A percentile compares a stretch with the other conserved stretches of the same genome.
phyloP scores from a whole-genome alignment of 202 grass and related monocot species.

The Cymbopogon flexuosus region DNA sequence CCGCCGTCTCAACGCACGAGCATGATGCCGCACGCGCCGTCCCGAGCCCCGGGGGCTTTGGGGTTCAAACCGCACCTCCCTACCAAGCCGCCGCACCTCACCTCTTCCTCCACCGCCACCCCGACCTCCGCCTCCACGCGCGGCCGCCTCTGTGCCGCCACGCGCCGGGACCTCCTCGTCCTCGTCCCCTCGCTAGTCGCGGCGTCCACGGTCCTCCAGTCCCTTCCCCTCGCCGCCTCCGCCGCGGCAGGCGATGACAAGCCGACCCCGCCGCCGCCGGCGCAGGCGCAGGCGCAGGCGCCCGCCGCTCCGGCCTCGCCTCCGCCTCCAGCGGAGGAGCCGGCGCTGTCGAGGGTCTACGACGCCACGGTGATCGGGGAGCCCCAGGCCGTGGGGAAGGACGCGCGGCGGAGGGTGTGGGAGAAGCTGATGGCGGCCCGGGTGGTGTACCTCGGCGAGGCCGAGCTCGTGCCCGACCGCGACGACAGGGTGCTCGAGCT shows the following conservation, averaged over 20 bases:
- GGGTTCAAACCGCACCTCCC: slow-evolving; percentile 31
- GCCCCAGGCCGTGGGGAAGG: slow-evolving; percentile 87
- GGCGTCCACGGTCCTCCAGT: slow-evolving; percentile 51
- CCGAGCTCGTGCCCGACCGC: slow-evolving; percentile 83
- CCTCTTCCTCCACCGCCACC: slow-evolving; percentile 12
- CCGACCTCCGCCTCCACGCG: slow-evolving; percentile 14
- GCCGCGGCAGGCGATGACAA: slow-evolving; percentile 44
- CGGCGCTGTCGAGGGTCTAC: slow-evolving; percentile 70
- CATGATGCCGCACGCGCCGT: slow-evolving; percentile 39
- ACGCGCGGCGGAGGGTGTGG: slow-evolving; percentile 66
- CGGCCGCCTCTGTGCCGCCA: slow-evolving; percentile 17
- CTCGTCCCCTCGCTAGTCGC: slow-evolving; percentile 63
- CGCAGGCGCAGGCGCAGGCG: background rate
- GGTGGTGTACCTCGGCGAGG: slow-evolving; percentile 87
- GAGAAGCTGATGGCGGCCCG: slow-evolving; percentile 90
- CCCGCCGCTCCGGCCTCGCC: background rate
- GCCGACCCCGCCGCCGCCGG: background rate
- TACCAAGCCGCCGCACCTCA: slow-evolving; percentile 13
- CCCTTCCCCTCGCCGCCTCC: slow-evolving; percentile 34
- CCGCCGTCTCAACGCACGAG: background rate
- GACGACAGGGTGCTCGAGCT: slow-evolving; percentile 72
- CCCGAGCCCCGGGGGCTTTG: slow-evolving; percentile 2
- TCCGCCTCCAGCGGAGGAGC: slow-evolving; percentile 27
- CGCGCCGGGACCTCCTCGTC: slow-evolving; percentile 52
- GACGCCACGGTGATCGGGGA: slow-evolving; percentile 93